These are phyloP conservation scores for Talaromyces trachyspermus DNA, from an alignment of 495 filamentous ascomycete genomes.

Conservation along the genomic window DNA sequence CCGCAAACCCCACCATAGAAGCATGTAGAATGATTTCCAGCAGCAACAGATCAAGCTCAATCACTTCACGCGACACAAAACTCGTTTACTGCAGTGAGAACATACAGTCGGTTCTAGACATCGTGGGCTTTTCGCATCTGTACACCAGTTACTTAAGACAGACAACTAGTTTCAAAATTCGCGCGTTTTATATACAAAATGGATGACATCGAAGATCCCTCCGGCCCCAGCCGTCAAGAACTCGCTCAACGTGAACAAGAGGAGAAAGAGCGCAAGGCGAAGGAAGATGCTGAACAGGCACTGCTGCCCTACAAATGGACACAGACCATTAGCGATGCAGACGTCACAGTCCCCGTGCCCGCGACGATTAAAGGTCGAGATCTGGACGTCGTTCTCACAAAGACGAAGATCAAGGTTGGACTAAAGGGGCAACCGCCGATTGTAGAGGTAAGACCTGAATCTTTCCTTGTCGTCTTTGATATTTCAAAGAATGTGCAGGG, in stretches of 20 bases:
- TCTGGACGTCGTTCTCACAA: constrained; percentile 74
- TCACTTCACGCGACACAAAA: no score
- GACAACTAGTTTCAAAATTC: no score
- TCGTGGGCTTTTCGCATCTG: no score
- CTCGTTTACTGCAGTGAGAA: no score
- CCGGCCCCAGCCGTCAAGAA: constrained; percentile 44
- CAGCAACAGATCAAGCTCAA: no score
- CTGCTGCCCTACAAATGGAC: constrained; percentile 95
- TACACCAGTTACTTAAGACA: no score
- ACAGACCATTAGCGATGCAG: constrained; percentile 88
- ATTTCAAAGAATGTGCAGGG: background rate
- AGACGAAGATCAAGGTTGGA: constrained; percentile 67
- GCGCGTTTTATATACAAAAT: no score
- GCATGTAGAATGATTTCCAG: background rate
- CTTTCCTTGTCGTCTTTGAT: background rate
- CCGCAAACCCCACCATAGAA: constrained; percentile 2
- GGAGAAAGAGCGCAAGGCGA: constrained; percentile 64
- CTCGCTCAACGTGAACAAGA: constrained; percentile 40
- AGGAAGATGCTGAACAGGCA: constrained; percentile 82
- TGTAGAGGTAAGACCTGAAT: constrained; percentile 57
- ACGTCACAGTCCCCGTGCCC: constrained; percentile 69
- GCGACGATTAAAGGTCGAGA: constrained; percentile 79
- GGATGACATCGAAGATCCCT: constrained; percentile 8
- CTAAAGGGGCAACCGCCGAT: constrained; percentile 85
- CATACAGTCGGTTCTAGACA: no score